Percentiles rank a stretch among this genome's conserved stretches.
Evolutionary conservation across 805 yeast species (phyloP).

Genomic region (Candida odintsovae): DNA sequence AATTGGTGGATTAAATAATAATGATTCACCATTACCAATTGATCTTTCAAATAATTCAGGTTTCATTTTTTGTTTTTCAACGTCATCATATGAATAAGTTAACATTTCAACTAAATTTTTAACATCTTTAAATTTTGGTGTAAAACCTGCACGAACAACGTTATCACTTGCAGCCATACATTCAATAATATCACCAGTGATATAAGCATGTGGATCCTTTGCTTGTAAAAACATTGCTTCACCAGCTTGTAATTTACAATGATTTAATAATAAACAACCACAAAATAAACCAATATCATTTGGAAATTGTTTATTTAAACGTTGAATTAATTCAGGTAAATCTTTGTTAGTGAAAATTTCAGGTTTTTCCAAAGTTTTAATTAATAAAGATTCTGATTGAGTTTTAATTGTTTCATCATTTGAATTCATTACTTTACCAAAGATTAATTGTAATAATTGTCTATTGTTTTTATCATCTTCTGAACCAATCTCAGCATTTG

Average conservation of each 20-base stretch:
- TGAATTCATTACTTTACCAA: slow-evolving; percentile 80
- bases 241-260: slow-evolving; percentile 75
- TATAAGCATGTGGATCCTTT: slow-evolving; percentile 97
- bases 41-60: slow-evolving; percentile 45
- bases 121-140: slow-evolving; percentile 99
- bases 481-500: slow-evolving; percentile 37
- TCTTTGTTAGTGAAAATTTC: slow-evolving; percentile 44
- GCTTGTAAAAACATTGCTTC: slow-evolving; percentile 97
- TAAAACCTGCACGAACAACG: slow-evolving; percentile 97
- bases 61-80: slow-evolving; percentile 88
- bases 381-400: slow-evolving; percentile 60
- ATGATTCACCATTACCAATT: slow-evolving; percentile 59
- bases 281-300: slow-evolving; percentile 92
- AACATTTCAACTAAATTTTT: slow-evolving; percentile 82
- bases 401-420: slow-evolving; percentile 49
- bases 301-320: slow-evolving; percentile 86
- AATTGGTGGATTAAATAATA: slow-evolving; percentile 90
- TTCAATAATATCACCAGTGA: slow-evolving; percentile 94
- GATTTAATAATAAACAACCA: slow-evolving; percentile 90
- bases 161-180: slow-evolving; percentile 99
- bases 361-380: slow-evolving; percentile 56
- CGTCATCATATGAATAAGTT: slow-evolving; percentile 84
- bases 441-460: slow-evolving; percentile 64
- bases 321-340: slow-evolving; percentile 66
- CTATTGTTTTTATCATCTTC: slow-evolving; percentile 53